Conservation (phyloP, 2,329 filamentous ascomycete species). For the Colletotrichum euphorbiae region DNA sequence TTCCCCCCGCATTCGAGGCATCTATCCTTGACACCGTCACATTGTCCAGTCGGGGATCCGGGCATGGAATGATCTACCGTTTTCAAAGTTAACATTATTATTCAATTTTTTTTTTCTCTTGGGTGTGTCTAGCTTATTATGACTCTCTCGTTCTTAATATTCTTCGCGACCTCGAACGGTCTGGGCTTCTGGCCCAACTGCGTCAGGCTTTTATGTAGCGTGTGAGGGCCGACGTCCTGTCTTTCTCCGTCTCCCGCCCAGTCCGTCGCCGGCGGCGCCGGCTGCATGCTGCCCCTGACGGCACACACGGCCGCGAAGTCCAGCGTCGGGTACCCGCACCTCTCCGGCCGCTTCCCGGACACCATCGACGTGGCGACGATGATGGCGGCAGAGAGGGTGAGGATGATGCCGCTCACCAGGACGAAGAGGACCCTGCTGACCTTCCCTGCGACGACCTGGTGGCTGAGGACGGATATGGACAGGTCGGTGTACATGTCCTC, state of each 20-base stretch:
- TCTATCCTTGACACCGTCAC: constrained; percentile 10
- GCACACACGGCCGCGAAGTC: constrained; percentile 36
- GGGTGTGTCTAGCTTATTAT: constrained; percentile 12
- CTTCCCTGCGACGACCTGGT: constrained; percentile 32
- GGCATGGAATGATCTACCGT: too few species aligned
- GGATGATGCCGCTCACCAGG: constrained; percentile 14
- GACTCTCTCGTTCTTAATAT: constrained; percentile 31
- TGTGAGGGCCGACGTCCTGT: neutral
- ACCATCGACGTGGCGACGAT: constrained; percentile 28
- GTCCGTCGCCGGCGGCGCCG: neutral
- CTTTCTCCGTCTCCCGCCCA: constrained; percentile 12
- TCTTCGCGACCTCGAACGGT: constrained; percentile 27
- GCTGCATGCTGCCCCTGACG: constrained; percentile 20
- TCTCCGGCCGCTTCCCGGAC: constrained; percentile 28
- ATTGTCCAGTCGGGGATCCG: too few species aligned
- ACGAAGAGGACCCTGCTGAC: constrained; percentile 30
- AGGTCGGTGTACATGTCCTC: constrained; percentile 34
- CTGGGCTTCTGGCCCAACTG: constrained; percentile 31
- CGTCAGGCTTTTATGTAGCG: constrained; percentile 25
- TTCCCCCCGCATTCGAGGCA: too few species aligned
- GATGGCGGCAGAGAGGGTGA: constrained; percentile 6
- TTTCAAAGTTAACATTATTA: neutral
- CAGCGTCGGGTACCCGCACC: constrained; percentile 35
- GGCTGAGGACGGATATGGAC: constrained; percentile 30
- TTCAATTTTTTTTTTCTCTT: neutral